Conservation (phyloP, 441 rosid species). For the Raphanus hybrid region DNA sequence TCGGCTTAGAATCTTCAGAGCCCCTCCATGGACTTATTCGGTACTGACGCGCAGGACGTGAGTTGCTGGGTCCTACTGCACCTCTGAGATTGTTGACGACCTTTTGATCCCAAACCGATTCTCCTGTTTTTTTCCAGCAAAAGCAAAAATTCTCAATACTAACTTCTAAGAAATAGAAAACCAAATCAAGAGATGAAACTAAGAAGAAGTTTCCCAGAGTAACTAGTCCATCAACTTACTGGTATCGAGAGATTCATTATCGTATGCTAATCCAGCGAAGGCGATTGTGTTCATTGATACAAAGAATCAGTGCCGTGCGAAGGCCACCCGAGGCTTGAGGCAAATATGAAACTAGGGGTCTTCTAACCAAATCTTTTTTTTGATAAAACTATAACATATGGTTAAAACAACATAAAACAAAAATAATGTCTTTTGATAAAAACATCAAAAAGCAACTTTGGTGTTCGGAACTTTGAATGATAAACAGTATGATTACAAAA, state of each 20-base stretch:
- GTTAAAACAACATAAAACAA: no score
- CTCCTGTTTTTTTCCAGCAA: not conserved
- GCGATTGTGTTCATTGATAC: conserved; percentile 1
- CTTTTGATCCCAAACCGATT: conserved; percentile 13
- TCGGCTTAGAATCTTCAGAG: not conserved
- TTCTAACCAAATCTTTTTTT: no score
- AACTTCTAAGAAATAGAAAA: not conserved
- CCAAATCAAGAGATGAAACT: not conserved
- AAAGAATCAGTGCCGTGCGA: no score
- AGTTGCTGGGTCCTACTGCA: not conserved
- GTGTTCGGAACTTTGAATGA: no score
- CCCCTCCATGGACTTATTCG: not conserved
- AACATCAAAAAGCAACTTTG: no score
- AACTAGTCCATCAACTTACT: not conserved
- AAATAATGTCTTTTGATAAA: no score
- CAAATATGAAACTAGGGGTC: no score
- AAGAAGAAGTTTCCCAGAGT: not conserved
- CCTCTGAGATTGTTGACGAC: not conserved
- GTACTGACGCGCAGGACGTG: conserved; percentile 3
- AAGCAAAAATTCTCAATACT: not conserved
- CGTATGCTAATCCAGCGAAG: not conserved
- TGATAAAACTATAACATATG: no score
- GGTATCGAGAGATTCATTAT: not conserved
- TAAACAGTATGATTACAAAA: no score
- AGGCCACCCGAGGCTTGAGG: no score